These are phyloP conservation scores for Hyphochytrium catenoides DNA, from an alignment of 352 stramenopile species.

Conservation along the genomic window DNA sequence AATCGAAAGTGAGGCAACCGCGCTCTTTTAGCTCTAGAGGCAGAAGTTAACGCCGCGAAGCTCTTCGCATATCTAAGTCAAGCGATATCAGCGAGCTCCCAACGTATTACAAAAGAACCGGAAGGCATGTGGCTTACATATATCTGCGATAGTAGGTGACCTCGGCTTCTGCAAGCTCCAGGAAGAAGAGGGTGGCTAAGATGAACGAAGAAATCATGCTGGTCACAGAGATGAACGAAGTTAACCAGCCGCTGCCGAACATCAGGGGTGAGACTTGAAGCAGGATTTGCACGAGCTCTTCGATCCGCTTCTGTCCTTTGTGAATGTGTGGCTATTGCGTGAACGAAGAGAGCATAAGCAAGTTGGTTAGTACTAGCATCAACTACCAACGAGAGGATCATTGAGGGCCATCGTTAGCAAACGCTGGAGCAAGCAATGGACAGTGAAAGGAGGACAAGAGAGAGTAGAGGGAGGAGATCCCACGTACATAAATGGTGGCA, in stretches of 20 bases:
- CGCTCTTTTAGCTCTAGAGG: conserved; percentile 39
- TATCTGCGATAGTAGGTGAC: conserved; percentile 57
- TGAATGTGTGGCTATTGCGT: background rate
- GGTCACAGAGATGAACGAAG: conserved; percentile 25
- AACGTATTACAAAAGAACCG: background rate
- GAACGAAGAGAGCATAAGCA: conserved; percentile 8
- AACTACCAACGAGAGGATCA: conserved; percentile 4
- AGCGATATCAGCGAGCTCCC: conserved; percentile 3
- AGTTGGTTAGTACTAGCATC: conserved; percentile 4
- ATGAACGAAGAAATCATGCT: conserved; percentile 41
- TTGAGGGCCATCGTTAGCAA: conserved; percentile 9
- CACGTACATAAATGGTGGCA: too few species aligned
- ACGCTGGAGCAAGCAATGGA: too few species aligned
- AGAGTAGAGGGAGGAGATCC: too few species aligned
- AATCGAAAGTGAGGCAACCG: conserved; percentile 62
- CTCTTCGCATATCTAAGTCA: conserved; percentile 57
- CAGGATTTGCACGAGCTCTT: background rate
- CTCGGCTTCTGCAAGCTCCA: conserved; percentile 42
- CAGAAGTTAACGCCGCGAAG: conserved; percentile 62
- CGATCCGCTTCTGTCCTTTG: background rate
- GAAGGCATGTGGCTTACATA: too few species aligned
- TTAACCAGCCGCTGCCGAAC: conserved; percentile 1
- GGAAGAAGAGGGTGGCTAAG: conserved; percentile 39
- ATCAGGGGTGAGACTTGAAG: background rate
- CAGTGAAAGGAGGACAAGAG: too few species aligned